A percentile compares a stretch with the other conserved stretches of the same genome.
Evolutionary conservation across 2,329 filamentous ascomycete species (phyloP).

Genomic region (Aspergillus intermedius): DNA sequence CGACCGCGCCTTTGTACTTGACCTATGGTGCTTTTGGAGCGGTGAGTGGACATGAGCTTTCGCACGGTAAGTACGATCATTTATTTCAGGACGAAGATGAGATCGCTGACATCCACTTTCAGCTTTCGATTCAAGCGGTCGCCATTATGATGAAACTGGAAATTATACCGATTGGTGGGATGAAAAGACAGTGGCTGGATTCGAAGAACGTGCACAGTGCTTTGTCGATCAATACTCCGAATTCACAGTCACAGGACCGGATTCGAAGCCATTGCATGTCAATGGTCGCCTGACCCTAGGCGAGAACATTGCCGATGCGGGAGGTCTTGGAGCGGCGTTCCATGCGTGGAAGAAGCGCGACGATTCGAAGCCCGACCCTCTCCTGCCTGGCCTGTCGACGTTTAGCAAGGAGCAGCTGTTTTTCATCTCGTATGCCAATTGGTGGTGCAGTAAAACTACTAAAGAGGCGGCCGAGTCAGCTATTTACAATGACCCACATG

Average conservation of each 20-base stretch:
- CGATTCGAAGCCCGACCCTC: conserved; percentile 43
- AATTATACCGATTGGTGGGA: conserved; percentile 65
- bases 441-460: conserved; percentile 61
- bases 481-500: conserved; percentile 60
- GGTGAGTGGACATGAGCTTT: conserved; percentile 62
- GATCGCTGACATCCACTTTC: conserved; percentile 1
- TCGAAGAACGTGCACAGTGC: conserved; percentile 55
- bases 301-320: conserved; percentile 67
- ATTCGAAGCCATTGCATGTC: conserved; percentile 53
- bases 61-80: conserved; percentile 42
- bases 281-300: conserved; percentile 59
- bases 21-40: conserved; percentile 64
- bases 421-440: conserved; percentile 59
- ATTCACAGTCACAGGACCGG: conserved; percentile 52
- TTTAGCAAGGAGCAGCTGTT: conserved; percentile 65
- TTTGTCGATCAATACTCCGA: conserved; percentile 63
- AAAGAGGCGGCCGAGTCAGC: conserved; percentile 52
- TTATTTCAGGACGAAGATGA: background rate
- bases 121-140: conserved; percentile 61
- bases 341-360: conserved; percentile 59
- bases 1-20: conserved; percentile 56
- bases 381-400: conserved; percentile 54
- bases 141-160: conserved; percentile 59
- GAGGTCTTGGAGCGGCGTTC: conserved; percentile 58
- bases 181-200: conserved; percentile 51